phyloP scores from a whole-genome alignment of 352 stramenopile genomes.

The Chrysophaeum taylorii region DNA sequence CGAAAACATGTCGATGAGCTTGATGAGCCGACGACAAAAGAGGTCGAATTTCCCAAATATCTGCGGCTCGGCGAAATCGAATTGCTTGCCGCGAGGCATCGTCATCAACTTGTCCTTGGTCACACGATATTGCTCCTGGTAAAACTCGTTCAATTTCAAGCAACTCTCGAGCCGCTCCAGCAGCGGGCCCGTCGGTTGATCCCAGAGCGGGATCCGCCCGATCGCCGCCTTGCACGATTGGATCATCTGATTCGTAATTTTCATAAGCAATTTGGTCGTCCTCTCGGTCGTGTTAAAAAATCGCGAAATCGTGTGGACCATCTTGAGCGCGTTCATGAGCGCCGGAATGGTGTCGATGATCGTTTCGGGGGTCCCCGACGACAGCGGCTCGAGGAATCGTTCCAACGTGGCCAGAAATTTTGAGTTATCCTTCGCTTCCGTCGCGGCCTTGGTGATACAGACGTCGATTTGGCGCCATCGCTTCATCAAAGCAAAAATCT shows the following conservation, averaged over 20 bases:
- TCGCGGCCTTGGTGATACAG: conserved; percentile 76
- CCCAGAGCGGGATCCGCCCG: conserved; percentile 36
- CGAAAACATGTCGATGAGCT: conserved; percentile 78
- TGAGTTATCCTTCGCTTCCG: conserved; percentile 77
- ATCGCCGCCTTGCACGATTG: conserved; percentile 58
- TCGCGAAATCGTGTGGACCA: conserved; percentile 71
- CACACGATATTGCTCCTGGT: conserved; percentile 71
- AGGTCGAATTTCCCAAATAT: conserved; percentile 80
- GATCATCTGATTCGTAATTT: conserved; percentile 79
- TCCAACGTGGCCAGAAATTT: conserved; percentile 84
- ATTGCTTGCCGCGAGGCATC: conserved; percentile 75
- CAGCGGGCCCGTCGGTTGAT: conserved; percentile 46
- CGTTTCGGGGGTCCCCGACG: conserved; percentile 41
- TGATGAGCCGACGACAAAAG: conserved; percentile 69
- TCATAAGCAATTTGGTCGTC: conserved; percentile 77
- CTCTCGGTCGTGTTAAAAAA: conserved; percentile 76
- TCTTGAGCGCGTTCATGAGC: conserved; percentile 75
- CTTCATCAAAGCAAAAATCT: conserved; percentile 47
- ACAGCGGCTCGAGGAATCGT: conserved; percentile 73
- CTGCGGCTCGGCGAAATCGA: conserved; percentile 73
- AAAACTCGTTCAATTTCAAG: conserved; percentile 72
- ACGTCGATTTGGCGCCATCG: conserved; percentile 75
- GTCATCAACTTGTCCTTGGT: conserved; percentile 72
- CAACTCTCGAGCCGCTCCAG: conserved; percentile 57
- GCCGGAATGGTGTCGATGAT: conserved; percentile 62